Base-by-base conservation (phyloP, 148 eudicot genomes). In the Camellia lanceoleosa region DNA sequence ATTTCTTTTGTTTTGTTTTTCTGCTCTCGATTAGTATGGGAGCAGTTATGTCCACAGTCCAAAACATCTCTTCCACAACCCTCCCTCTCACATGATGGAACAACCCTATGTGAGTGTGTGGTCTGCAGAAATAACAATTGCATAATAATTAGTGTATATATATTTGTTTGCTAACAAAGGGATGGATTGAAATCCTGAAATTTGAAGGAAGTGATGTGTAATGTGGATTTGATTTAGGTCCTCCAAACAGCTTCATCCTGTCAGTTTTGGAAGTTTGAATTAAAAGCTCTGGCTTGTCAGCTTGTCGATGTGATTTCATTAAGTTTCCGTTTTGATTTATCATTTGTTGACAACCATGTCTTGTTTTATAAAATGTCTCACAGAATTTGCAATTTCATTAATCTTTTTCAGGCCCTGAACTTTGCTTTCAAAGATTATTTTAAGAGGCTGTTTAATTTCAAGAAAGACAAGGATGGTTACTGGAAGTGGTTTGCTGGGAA, bases 401-500 rank as follows among this genome's bases (percentile, higher is more conserved):
- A 14, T 72, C 6, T 59, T 70, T n/a, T 73, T n/a, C 85, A 93
- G 98, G 98, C 98, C 49, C 83, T 93, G 58, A 93, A 93, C 88
- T 93, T 93, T 84, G 96, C 96, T 5, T 92, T 93, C 84, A 93
- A 92, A 84, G 96, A 93, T 78, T 89, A 90, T 82, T 92, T 92
- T 82, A 93, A 92, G 89, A 87, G 89, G 75, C 80, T 93, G 68
- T 92, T 93, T 79, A 89, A 92, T 83, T 90, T 89, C 87, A 93
- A 89, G 84, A 91, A 90, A 75, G 95, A 93, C 79, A 87, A 42
- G 74, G 97, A 91, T 83, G 95, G 97, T 46, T 93, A 93, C 93
- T 93, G 93, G 97, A 89, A 89, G 78, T 91, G 97, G 97, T 93
- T 93, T 90, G 94, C 88, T 2, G 94, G 93, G 47, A 93, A 91